These are phyloP conservation scores for Boletus rufocinnamomeus DNA, from an alignment of 768 basidiomycete species.

Conservation along the genomic window DNA sequence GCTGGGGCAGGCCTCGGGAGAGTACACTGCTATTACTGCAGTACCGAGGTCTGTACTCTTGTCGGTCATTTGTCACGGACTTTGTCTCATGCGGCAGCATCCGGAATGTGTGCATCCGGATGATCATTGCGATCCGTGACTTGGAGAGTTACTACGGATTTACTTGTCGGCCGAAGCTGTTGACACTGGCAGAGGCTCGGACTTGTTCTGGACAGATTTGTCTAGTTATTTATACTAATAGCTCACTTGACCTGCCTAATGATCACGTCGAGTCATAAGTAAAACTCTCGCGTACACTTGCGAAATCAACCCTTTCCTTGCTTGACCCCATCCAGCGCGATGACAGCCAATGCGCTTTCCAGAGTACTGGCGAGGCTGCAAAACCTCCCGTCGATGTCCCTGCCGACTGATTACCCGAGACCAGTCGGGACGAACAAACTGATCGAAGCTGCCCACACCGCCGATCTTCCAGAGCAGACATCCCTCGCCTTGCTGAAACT, in stretches of 20 bases:
- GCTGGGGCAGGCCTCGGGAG: neutral
- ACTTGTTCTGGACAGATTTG: neutral
- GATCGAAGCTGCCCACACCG: conserved; percentile 79
- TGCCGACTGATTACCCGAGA: conserved; percentile 96
- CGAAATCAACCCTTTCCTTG: neutral
- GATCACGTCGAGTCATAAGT: conserved; percentile 7
- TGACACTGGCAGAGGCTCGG: neutral
- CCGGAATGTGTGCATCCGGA: neutral
- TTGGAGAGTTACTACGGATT: neutral
- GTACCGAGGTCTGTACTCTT: neutral
- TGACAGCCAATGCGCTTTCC: conserved; percentile 39
- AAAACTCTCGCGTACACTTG: neutral
- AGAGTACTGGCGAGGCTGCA: conserved; percentile 68
- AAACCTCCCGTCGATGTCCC: conserved; percentile 83
- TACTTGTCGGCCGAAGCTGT: neutral
- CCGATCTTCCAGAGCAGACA: conserved; percentile 72
- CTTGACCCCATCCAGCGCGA: conserved; percentile 15
- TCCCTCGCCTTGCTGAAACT: conserved; percentile 82
- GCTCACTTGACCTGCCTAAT: neutral
- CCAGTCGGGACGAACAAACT: conserved; percentile 70
- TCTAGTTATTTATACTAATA: neutral
- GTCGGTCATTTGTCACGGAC: neutral
- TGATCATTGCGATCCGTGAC: neutral
- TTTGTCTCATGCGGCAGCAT: neutral
- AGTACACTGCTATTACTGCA: neutral